Percentiles rank a stretch among this genome's conserved stretches.
These are phyloP conservation scores for Trichocomaceae sp. DNA, from an alignment of 2,329 filamentous ascomycete species.

Conservation along the genomic window DNA sequence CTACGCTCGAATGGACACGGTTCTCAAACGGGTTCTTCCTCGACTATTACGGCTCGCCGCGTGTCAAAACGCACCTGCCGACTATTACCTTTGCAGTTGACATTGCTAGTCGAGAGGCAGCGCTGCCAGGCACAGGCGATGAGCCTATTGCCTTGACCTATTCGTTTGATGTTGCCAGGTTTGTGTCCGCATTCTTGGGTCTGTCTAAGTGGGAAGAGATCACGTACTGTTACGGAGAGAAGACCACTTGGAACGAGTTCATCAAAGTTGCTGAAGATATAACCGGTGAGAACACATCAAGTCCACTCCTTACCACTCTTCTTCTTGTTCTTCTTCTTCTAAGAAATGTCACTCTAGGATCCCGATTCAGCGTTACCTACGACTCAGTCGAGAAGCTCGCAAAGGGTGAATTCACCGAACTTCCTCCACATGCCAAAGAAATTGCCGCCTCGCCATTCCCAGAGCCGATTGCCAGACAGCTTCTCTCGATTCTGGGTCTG, in stretches of 20 bases:
- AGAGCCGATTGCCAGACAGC: too few species aligned
- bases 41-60: constrained; percentile 18
- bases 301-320: too few species aligned
- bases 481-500: too few species aligned
- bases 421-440: too few species aligned
- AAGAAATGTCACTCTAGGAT: too few species aligned
- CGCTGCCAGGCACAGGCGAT: constrained; percentile 20
- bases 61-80: constrained; percentile 16
- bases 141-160: constrained; percentile 18
- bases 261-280: too few species aligned
- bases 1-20: too few species aligned
- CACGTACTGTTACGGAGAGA: too few species aligned
- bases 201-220: constrained; percentile 17
- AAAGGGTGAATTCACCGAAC: constrained; percentile 25
- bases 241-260: too few species aligned
- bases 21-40: constrained; percentile 17
- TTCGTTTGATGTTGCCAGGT: constrained; percentile 21
- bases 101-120: constrained; percentile 16
- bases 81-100: constrained; percentile 18
- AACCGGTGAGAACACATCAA: too few species aligned
- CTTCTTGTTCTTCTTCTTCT: too few species aligned
- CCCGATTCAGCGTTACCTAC: constrained; percentile 25
- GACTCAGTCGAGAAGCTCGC: constrained; percentile 25
- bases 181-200: constrained; percentile 16
- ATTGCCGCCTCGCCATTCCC: too few species aligned